These are phyloP conservation scores for Thecaphora thlaspeos DNA, from an alignment of 1,284 basidiomycete species.

Conservation along the genomic window DNA sequence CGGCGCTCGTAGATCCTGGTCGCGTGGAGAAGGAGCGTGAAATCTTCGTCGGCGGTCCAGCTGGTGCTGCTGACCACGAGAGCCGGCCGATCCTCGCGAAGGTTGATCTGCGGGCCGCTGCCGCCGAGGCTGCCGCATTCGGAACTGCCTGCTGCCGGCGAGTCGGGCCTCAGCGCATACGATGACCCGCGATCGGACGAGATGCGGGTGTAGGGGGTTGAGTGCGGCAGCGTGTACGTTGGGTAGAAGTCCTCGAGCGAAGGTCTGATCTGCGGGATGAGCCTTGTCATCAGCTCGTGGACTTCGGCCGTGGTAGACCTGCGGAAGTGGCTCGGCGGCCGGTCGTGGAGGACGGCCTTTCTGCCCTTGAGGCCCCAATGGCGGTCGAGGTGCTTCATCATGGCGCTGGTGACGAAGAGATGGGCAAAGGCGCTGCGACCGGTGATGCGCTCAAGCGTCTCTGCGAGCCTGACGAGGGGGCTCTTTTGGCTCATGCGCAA, in stretches of 20 bases:
- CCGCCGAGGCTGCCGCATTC: background rate
- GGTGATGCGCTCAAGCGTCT: conserved; percentile 38
- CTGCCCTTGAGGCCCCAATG: conserved; percentile 66
- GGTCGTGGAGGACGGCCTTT: conserved; percentile 63
- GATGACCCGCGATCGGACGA: no score
- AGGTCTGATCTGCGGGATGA: conserved; percentile 11
- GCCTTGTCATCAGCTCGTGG: conserved; percentile 20
- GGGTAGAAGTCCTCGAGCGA: conserved; percentile 27
- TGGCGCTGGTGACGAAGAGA: conserved; percentile 87
- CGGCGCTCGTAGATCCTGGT: conserved; percentile 66
- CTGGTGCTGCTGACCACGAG: conserved; percentile 88
- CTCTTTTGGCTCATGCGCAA: conserved; percentile 72
- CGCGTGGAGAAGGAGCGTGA: conserved; percentile 67
- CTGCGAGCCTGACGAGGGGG: conserved; percentile 67
- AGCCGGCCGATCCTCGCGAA: conserved; percentile 66
- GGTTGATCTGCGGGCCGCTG: background rate
- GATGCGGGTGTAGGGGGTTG: conserved; percentile 35
- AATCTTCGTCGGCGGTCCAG: conserved; percentile 98
- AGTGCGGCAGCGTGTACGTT: conserved; percentile 1
- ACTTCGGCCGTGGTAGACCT: conserved; percentile 14
- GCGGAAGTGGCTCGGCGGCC: conserved; percentile 25
- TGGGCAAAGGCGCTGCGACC: conserved; percentile 72
- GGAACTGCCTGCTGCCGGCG: background rate
- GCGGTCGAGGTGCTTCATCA: conserved; percentile 70
- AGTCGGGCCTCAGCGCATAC: background rate